Evolutionary conservation across 2,329 filamentous ascomycete species (phyloP).

Genomic region (Cytospora piceicola): DNA sequence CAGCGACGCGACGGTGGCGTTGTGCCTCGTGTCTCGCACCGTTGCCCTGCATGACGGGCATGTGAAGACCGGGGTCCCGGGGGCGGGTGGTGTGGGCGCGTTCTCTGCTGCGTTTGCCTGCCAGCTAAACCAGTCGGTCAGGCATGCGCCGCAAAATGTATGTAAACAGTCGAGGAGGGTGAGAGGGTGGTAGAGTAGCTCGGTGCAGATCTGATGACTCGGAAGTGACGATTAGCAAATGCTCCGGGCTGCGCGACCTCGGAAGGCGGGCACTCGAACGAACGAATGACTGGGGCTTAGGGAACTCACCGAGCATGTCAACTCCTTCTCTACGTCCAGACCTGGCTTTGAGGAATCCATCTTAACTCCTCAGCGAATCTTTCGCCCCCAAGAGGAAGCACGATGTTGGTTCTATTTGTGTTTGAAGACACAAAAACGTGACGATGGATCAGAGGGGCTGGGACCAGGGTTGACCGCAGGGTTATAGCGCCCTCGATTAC

Average conservation of each 20-base stretch:
- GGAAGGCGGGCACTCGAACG: slow-evolving; percentile 10
- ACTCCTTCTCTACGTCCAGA: slow-evolving; percentile 85
- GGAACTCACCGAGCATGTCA: slow-evolving; percentile 85
- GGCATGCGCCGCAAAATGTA: slow-evolving; percentile 92
- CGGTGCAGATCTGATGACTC: slow-evolving; percentile 86
- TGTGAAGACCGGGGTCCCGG: slow-evolving; percentile 66
- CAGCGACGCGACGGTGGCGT: slow-evolving; percentile 87
- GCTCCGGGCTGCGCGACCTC: slow-evolving; percentile 5
- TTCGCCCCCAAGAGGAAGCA: slow-evolving; percentile 22
- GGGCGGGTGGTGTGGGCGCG: slow-evolving; percentile 52
- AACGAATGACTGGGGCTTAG: slow-evolving; percentile 17
- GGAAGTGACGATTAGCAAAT: slow-evolving; percentile 24
- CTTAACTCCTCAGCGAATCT: slow-evolving; percentile 5
- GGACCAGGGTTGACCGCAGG: slow-evolving; percentile 42
- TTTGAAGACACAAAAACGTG: slow-evolving; percentile 12
- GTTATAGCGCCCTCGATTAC: slow-evolving; percentile 10
- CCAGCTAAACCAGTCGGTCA: slow-evolving; percentile 94
- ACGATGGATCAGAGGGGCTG: slow-evolving; percentile 19
- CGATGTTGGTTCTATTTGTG: slow-evolving; percentile 4
- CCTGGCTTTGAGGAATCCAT: slow-evolving; percentile 56
- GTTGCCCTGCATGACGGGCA: slow-evolving; percentile 90
- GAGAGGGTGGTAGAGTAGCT: slow-evolving; percentile 87
- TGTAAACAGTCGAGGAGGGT: slow-evolving; percentile 92
- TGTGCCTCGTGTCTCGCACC: slow-evolving; percentile 85
- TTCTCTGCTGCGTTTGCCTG: slow-evolving; percentile 66